Conservation (phyloP, 768 basidiomycete genomes). For the Gymnopilus dilepis region DNA sequence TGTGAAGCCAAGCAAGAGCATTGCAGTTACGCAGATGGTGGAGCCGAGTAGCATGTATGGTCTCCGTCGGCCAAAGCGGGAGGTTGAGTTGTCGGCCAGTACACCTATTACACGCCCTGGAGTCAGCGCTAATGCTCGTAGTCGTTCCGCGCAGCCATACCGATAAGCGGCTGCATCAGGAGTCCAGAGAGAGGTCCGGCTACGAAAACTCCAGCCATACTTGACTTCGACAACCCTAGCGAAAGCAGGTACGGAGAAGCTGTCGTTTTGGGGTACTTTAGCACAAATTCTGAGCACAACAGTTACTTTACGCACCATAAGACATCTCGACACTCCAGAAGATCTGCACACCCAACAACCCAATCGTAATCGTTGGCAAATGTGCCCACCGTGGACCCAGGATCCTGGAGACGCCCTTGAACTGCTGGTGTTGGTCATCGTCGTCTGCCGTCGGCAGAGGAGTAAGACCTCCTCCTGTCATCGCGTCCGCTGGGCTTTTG, state of each 20-base stretch:
- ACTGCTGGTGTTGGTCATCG: slow-evolving; percentile 36
- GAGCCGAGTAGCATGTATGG: slow-evolving; percentile 84
- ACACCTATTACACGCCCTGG: slow-evolving; percentile 48
- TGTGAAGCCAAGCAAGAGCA: slow-evolving; percentile 87
- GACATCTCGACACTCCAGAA: slow-evolving; percentile 97
- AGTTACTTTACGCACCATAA: slow-evolving; percentile 57
- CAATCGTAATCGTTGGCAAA: slow-evolving; percentile 74
- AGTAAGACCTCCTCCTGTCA: slow-evolving; percentile 53
- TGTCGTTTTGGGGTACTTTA: slow-evolving; percentile 22
- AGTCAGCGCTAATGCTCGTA: background rate
- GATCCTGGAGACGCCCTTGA: slow-evolving; percentile 63
- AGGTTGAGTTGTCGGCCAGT: slow-evolving; percentile 84
- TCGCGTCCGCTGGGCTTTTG: slow-evolving; percentile 24
- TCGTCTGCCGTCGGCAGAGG: slow-evolving; percentile 47
- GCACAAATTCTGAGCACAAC: background rate
- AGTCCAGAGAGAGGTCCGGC: slow-evolving; percentile 92
- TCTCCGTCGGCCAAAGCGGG: slow-evolving; percentile 81
- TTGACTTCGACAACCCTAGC: slow-evolving; percentile 84
- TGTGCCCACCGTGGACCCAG: slow-evolving; percentile 71
- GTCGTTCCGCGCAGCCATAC: slow-evolving; percentile 36
- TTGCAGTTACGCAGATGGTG: slow-evolving; percentile 67
- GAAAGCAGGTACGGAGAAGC: slow-evolving; percentile 89
- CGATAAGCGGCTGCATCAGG: slow-evolving; percentile 89
- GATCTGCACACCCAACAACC: slow-evolving; percentile 83
- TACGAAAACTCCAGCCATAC: slow-evolving; percentile 90